phyloP scores from a whole-genome alignment of 257 asterid species.

The Fraxinus excelsior region DNA sequence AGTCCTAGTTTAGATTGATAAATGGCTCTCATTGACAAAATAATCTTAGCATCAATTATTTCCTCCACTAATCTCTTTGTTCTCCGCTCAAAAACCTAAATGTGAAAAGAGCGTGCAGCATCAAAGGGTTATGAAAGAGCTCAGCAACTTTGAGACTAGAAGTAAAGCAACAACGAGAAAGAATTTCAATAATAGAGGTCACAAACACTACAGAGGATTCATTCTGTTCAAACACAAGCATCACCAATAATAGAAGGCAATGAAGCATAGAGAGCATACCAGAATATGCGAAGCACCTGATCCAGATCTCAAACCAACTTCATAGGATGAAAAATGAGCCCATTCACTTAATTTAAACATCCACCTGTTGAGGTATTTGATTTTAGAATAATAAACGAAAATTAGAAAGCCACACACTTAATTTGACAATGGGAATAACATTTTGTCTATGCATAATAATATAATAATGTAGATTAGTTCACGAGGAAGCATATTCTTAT shows the following conservation, averaged over 20 bases:
- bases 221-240: conserved; percentile 18
- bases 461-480: conserved; percentile 14
- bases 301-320: conserved; percentile 95
- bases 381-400: conserved; percentile 25
- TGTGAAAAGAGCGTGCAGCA: conserved; percentile 18
- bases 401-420: conserved; percentile 24
- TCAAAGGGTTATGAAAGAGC: conserved; percentile 18
- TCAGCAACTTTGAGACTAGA: background rate
- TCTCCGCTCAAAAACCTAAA: conserved; percentile 87
- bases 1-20: conserved; percentile 92
- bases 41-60: conserved; percentile 88
- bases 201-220: background rate
- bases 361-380: conserved; percentile 61
- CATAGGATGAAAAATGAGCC: conserved; percentile 94
- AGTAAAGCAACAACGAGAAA: conserved; percentile 6
- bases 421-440: conserved; percentile 6
- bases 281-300: conserved; percentile 90
- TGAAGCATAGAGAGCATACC: conserved; percentile 49
- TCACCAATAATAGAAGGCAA: background rate
- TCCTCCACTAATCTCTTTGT: conserved; percentile 94
- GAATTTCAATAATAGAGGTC: background rate
- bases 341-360: conserved; percentile 97
- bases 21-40: conserved; percentile 91
- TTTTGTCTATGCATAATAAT: background rate
- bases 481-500: conserved; percentile 18